Percentiles rank a stretch among this genome's conserved stretches.
Conservation (phyloP, 2,329 filamentous ascomycete genomes). For the Alternaria angustiovoidea region DNA sequence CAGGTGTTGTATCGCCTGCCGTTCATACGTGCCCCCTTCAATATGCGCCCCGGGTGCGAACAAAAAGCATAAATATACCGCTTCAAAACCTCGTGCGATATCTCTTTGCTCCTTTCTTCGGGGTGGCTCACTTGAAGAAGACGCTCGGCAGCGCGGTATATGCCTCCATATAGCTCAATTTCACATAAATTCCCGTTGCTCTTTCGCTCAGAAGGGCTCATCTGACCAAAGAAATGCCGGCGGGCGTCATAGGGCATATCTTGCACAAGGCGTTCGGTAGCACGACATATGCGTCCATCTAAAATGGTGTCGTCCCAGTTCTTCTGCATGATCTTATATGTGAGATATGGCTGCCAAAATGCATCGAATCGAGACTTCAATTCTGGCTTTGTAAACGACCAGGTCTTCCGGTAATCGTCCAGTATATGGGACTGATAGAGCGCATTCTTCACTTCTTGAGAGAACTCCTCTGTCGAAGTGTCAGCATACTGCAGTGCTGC, state of each 20-base stretch:
- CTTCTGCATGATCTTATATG: conserved; percentile 1
- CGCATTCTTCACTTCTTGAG: conserved; percentile 3
- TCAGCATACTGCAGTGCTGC: neutral
- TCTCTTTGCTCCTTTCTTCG: neutral
- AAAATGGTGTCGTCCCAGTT: neutral
- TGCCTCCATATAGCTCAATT: neutral
- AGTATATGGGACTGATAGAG: neutral
- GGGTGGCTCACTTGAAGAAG: neutral
- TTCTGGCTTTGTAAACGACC: neutral
- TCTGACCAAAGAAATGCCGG: neutral
- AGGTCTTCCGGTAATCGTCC: neutral
- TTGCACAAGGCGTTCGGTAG: neutral
- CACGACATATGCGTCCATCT: neutral
- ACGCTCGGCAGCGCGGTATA: neutral
- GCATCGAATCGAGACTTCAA: neutral
- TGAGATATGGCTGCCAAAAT: conserved; percentile 14
- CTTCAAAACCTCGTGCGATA: neutral
- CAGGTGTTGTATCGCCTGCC: neutral
- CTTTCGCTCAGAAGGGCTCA: neutral
- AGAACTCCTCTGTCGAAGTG: neutral
- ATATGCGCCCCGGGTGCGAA: neutral
- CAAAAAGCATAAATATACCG: neutral
- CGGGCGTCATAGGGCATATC: neutral
- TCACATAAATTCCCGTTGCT: too few relatives aligned
- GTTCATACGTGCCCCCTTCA: neutral